phyloP scores from a whole-genome alignment of 2,329 filamentous ascomycete genomes.

The Orbilia oligospora region DNA sequence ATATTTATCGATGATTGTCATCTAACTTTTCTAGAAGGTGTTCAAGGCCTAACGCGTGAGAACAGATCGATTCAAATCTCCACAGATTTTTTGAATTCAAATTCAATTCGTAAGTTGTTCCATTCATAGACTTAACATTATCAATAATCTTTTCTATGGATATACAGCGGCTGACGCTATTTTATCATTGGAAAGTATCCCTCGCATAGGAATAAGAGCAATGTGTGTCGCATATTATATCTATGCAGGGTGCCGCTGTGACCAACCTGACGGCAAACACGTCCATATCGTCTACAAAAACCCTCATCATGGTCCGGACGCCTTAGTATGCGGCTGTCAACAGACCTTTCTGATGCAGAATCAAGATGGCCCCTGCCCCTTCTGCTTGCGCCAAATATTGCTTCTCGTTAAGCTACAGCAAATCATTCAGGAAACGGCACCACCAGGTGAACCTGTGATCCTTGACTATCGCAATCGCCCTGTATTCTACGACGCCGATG shows the following conservation, averaged over 20 bases:
- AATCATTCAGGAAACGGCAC: slow-evolving; percentile 4
- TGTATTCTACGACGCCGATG: slow-evolving; percentile 28
- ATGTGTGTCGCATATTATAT: slow-evolving; percentile 43
- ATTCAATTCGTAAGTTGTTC: too few relatives aligned
- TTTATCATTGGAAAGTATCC: neutral
- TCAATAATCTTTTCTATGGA: neutral
- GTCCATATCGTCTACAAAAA: slow-evolving; percentile 17
- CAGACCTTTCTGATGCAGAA: neutral
- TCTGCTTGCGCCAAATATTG: neutral
- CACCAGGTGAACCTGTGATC: slow-evolving; percentile 8
- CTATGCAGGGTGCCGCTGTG: slow-evolving; percentile 26
- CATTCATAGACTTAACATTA: neutral
- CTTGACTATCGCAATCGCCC: slow-evolving; percentile 28
- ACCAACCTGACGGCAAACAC: slow-evolving; percentile 15
- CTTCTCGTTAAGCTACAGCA: slow-evolving; percentile 25
- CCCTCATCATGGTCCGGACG: slow-evolving; percentile 14
- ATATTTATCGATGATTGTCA: too few relatives aligned
- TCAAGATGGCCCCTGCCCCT: slow-evolving; percentile 9
- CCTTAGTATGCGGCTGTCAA: slow-evolving; percentile 16
- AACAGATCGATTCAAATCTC: too few relatives aligned
- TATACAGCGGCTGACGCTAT: neutral
- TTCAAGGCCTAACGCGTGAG: too few relatives aligned
- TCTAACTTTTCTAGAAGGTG: too few relatives aligned
- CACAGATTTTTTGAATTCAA: too few relatives aligned
- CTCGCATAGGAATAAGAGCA: neutral